Evolutionary conservation across 169 alveolate species (phyloP), one percentile per base, ranked within the genome.

Genomic region (Eimeria praecox): DNA sequence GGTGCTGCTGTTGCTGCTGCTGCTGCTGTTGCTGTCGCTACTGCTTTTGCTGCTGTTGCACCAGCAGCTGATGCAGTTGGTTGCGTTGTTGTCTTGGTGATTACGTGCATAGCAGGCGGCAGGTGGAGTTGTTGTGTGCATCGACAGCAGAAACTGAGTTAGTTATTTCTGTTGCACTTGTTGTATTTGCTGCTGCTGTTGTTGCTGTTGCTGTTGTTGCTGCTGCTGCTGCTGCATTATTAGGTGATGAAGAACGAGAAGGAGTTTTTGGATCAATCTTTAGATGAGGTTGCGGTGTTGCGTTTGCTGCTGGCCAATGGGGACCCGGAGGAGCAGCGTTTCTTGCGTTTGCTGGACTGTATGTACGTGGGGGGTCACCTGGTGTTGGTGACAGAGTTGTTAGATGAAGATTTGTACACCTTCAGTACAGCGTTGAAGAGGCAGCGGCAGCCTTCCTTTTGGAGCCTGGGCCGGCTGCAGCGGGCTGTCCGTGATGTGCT

Each of bases 361-460:
- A 98, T 99, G 96, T 98, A 98, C 97, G 98, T 98, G 95, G 98
- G 98, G 96, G 99, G 98, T 73, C 99, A 99, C 95, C 96, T 99
- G 90, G 98, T 98, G 92, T 98, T 99, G 75, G 99, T 98, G n/a
- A 98, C 99, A 42, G 99, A 99, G 96, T 96, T 98, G 80, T 97
- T 98, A 44, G 97, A 97, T 90, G 99, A 99, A 64, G 94, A 95
- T 90, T 42, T 95, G 46, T 95, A 95, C 49, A 59, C 85, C 10
- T 89, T 95, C 73, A 35, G 86, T 3, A 86, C 95, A 5, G 78
- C 77, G 1, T 52, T 94, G n/a, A 86, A 88, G 90, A 73, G 95
- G 90, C 95, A 54, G 18, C 18, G 86, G 56, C 80, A 59, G 52
- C 96, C 93, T 8, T 85, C 92, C 77, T 93, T 83, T 30, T 92